These are phyloP conservation scores for Lepidium campestre DNA, from an alignment of 441 rosid species.

Conservation along the genomic window DNA sequence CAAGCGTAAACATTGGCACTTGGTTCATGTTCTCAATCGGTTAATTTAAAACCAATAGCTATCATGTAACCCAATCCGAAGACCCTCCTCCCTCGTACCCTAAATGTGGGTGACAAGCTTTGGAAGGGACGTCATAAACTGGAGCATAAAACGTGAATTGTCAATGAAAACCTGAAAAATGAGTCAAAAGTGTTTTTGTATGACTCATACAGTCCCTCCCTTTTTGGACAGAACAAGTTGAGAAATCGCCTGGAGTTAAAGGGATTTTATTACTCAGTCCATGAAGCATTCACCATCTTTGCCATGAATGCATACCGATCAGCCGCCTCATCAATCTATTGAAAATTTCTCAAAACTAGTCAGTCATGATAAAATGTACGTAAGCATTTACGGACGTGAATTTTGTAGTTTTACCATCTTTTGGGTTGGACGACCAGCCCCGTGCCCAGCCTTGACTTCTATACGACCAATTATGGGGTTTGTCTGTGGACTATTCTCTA, in stretches of 20 bases:
- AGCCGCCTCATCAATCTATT: constrained; percentile 80
- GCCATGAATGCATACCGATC: constrained; percentile 90
- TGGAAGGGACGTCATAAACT: not conserved
- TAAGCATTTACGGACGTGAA: not conserved
- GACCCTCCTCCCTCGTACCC: not conserved
- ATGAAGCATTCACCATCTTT: constrained; percentile 60
- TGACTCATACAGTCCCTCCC: not conserved
- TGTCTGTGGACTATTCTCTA: constrained; percentile 83
- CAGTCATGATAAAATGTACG: not conserved
- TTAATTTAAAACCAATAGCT: no score
- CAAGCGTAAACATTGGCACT: no score
- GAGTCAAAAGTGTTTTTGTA: not conserved
- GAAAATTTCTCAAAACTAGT: not conserved
- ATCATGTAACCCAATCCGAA: not conserved
- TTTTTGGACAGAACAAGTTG: not conserved
- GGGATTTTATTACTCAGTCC: constrained; percentile 46
- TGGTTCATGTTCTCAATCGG: no score
- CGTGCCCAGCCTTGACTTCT: constrained; percentile 91
- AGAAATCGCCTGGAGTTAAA: not conserved
- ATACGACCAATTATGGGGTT: constrained; percentile 86
- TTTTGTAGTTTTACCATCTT: constrained; percentile 51
- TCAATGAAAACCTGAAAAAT: not conserved
- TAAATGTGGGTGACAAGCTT: not conserved
- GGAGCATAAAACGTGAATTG: not conserved
- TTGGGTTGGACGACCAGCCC: constrained; percentile 86